A percentile compares a stretch with the other conserved stretches of the same genome.
Conservation (phyloP, 306 rosid genomes). For the Mimosa bimucronata region DNA sequence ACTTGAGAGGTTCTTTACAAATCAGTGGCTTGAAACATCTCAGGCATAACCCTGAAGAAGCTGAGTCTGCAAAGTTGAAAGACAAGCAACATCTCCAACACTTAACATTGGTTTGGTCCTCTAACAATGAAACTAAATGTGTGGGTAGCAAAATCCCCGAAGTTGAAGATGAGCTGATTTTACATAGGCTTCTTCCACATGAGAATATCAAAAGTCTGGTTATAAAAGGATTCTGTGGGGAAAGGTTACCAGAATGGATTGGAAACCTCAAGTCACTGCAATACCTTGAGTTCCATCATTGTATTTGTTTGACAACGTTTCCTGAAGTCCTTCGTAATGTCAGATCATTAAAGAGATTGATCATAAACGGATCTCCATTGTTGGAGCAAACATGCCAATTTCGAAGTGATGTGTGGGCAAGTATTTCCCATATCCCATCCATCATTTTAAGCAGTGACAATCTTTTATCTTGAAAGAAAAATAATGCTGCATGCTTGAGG, state of each 20-base stretch:
- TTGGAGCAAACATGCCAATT: neutral
- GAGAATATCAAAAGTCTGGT: neutral
- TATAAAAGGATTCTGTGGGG: neutral
- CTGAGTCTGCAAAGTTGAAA: neutral
- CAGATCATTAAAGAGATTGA: neutral
- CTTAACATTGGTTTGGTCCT: neutral
- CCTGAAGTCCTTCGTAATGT: neutral
- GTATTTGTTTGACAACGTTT: neutral
- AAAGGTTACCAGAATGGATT: constrained; percentile 6
- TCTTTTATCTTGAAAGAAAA: neutral
- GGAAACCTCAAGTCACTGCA: neutral
- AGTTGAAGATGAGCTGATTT: neutral
- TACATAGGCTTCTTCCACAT: neutral
- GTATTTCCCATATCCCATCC: neutral
- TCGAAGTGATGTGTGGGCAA: neutral
- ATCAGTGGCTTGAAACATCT: constrained; percentile 1
- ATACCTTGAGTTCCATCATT: neutral
- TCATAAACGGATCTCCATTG: neutral
- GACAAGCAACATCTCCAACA: constrained; percentile 1
- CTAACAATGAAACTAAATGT: neutral
- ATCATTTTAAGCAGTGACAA: neutral
- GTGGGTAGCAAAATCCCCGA: neutral
- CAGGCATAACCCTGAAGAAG: neutral
- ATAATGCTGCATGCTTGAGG: neutral
- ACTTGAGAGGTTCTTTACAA: neutral